A percentile compares a stretch with the other conserved stretches of the same genome.
These are phyloP conservation scores for Ustilago sp. DNA, from an alignment of 1,284 basidiomycete species.

Conservation along the genomic window DNA sequence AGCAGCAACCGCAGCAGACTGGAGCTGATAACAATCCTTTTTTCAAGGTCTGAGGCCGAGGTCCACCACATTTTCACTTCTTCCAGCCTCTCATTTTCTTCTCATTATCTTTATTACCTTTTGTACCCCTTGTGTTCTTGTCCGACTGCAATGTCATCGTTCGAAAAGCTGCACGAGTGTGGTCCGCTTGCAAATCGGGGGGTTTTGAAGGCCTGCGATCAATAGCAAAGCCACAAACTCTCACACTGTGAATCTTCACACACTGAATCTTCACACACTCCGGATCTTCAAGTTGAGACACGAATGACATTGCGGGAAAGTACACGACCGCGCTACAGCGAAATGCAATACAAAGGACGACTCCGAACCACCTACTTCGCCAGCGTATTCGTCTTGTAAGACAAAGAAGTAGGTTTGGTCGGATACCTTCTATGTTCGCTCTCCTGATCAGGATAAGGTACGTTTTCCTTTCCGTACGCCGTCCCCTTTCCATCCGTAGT, in stretches of 20 bases:
- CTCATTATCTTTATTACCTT: neutral
- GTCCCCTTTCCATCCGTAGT: constrained; percentile 23
- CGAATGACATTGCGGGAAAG: neutral
- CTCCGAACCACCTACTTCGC: neutral
- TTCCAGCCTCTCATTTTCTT: neutral
- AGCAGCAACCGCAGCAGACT: constrained; percentile 21
- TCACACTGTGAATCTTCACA: neutral
- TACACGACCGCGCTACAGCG: neutral
- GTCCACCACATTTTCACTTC: neutral
- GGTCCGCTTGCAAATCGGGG: neutral
- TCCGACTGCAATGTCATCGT: constrained; percentile 6
- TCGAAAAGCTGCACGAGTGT: neutral
- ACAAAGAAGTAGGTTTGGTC: constrained; percentile 26
- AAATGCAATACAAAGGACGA: neutral
- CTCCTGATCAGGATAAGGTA: constrained; percentile 42
- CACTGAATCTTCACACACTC: neutral
- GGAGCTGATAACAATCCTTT: constrained; percentile 53
- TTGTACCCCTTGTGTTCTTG: neutral
- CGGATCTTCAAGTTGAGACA: neutral
- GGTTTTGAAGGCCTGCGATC: neutral
- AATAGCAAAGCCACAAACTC: neutral
- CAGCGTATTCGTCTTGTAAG: constrained; percentile 25
- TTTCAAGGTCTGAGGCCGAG: constrained; percentile 48
- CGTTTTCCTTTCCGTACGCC: constrained; percentile 6
- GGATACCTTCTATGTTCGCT: constrained; percentile 50